Evolutionary conservation across 2,329 filamentous ascomycete genomes (phyloP), one percentile per base, ranked within the genome.

Genomic region (Zasmidium angulare): DNA sequence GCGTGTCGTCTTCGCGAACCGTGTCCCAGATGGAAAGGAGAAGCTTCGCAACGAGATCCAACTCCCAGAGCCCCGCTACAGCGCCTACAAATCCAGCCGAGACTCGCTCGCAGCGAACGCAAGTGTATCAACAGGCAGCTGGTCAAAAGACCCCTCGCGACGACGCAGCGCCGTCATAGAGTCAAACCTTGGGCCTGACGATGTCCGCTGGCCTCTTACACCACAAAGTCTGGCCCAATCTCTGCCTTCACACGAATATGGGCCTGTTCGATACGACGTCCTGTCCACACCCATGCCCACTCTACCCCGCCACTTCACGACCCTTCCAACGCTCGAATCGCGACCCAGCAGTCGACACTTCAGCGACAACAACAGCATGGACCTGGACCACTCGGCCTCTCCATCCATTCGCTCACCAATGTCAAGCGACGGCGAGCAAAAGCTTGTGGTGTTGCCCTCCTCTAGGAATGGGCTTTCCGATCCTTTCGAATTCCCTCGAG

Each of bases 1-100:
- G 59, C 87, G 95, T 14, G 91, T 98, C 36, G 93, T 99, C 2
- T 99, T 99, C 73, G 95, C 95, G 55, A 98, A 98, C 72, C 86
- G 95, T 23, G 93, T 97, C 0, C 93, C 95, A 0, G 95, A 98
- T 68, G 93, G 91, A 46, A 96, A 97, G 72, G 93, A 98, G 75
- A 93, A 89, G 71, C 81, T 99, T 43, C 84, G 88, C 29, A 97
- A 96, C 69, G 95, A 99, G 73, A 88, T 93, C 3, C 92, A 95
- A 40, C 83, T 90, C 60, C 93, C 93, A 0, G 92, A 97, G 67
- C 95, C 95, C 20, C 85, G 87, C 20, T 99, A 91, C 72, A 90
- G 87, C 56, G 82, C 87, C 1, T 98, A 96, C 78, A 96, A 93
- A 72, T 85, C 89, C 1, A 71, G 72, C 12, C 77, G 77, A 57